Evolutionary conservation across 805 yeast genomes (phyloP), one percentile per base, ranked within the genome.

Genomic region (Nakazawaea peltata): DNA sequence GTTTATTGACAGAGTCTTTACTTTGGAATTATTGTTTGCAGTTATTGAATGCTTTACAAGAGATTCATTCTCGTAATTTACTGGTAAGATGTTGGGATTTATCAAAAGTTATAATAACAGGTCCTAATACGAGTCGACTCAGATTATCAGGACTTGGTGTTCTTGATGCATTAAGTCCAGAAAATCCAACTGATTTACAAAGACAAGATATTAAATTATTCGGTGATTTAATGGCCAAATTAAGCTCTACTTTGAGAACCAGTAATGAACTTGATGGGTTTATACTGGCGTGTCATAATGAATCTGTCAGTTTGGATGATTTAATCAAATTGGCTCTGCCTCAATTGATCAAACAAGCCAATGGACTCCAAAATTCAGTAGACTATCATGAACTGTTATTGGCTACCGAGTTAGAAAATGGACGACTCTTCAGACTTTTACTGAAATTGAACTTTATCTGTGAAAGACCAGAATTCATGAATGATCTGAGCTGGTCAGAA

Each of bases 21-120:
- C 56, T 90, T 30, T 86, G 97, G 96, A 59, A 63, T 23, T 84
- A 86, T 47, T 55, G 82, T 34, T 68, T 78, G 13, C 97, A 92
- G 59, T 57, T 92, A 22, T 64, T 80, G 3, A 70, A 72, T 46
- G 96, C 88, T 0, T 50, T 85, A 17, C 57, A 65, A n/a, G 65
- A 71, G 4, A 67, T 81, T 11, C 97, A 90, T 60, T 61, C 65
- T 2, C 61, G 65, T n/a, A 74, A 73, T 0, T 59, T 90, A 34
- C 69, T 78, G 2, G 80, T 80, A 2, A 71, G 90, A 33, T 57
- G 73, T 0, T 53, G 83, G 12, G 74, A 80, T 38, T 66, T 79
- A 44, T 70, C 77, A 23, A 84, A 83, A 45, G 71, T 92, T 18
- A 68, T 90, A 26, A 69, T 85, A 1, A 81, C 94, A 1, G 74